Percentiles rank a stretch among this genome's conserved stretches.
These are phyloP conservation scores for Gamsiella multidivaricata DNA, from an alignment of 192 early-diverging fungal genomes.

Conservation along the genomic window DNA sequence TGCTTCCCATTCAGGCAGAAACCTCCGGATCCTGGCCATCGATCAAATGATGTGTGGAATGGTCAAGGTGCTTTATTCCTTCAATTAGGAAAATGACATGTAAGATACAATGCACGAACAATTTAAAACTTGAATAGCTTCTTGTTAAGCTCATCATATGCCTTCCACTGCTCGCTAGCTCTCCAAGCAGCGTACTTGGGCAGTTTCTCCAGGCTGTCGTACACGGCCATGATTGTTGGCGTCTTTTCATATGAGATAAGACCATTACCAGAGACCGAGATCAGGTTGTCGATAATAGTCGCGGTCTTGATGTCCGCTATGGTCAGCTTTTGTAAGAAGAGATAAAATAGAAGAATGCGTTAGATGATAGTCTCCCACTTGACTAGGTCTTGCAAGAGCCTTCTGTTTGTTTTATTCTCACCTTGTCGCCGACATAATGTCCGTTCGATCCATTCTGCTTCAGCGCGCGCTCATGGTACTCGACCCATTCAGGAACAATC, in stretches of 20 bases:
- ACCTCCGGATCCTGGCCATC: too few species aligned
- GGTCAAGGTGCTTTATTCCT: too few species aligned
- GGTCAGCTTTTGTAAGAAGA: conserved; percentile 1
- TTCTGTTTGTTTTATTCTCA: conserved; percentile 3
- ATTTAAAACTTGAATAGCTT: conserved; percentile 12
- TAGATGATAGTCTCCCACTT: background rate
- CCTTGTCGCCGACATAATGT: conserved; percentile 44
- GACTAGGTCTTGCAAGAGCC: too few species aligned
- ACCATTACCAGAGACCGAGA: conserved; percentile 2
- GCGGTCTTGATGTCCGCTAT: conserved; percentile 35
- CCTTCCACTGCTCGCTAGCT: conserved; percentile 9
- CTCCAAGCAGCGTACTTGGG: conserved; percentile 30
- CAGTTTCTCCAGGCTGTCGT: conserved; percentile 20
- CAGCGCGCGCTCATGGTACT: conserved; percentile 29
- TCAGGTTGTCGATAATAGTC: conserved; percentile 11
- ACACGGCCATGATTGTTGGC: conserved; percentile 22
- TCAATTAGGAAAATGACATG: too few species aligned
- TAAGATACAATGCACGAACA: too few species aligned
- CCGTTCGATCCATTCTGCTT: conserved; percentile 34
- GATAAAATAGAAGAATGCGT: background rate
- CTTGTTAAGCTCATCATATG: conserved; percentile 9
- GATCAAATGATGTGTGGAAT: too few species aligned
- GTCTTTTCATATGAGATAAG: conserved; percentile 28
- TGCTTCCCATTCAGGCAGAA: too few species aligned
- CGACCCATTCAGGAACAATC: conserved; percentile 29